Conservation (phyloP, 805 yeast genomes). For the Wickerhamiella bombiphila region DNA sequence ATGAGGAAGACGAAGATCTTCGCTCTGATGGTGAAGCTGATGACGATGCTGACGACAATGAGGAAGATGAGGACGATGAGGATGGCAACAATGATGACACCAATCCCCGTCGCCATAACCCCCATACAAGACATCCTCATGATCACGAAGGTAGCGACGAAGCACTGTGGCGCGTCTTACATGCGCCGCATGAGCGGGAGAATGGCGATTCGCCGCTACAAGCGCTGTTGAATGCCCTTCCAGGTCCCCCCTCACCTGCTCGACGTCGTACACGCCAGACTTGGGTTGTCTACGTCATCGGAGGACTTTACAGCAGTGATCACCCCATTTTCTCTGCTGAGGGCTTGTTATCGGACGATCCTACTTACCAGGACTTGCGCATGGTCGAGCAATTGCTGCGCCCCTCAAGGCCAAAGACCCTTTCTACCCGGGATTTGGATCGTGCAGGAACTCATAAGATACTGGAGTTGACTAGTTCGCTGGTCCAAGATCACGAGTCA, state of each 20-base stretch:
- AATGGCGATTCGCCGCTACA: no score
- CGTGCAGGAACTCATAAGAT: conserved; percentile 26
- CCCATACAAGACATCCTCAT: no score
- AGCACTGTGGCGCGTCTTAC: no score
- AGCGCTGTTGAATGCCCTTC: no score
- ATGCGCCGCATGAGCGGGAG: no score
- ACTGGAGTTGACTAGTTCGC: conserved; percentile 15
- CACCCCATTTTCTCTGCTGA: conserved; percentile 38
- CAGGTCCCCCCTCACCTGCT: not conserved
- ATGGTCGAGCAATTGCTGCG: conserved; percentile 36
- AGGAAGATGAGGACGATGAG: not conserved
- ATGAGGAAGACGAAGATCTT: not conserved
- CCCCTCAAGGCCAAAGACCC: conserved; percentile 31
- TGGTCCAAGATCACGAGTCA: conserved; percentile 10
- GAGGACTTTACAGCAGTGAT: conserved; percentile 36
- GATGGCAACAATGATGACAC: not conserved
- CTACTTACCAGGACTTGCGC: conserved; percentile 37
- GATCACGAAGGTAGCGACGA: no score
- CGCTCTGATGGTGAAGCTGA: not conserved
- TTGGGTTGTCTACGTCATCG: conserved; percentile 51
- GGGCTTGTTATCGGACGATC: conserved; percentile 33
- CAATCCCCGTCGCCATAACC: not conserved
- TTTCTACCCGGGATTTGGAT: conserved; percentile 29
- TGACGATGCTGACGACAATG: not conserved
- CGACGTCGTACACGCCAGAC: conserved; percentile 2